A percentile compares a stretch with the other conserved stretches of the same genome.
Conservation (phyloP, 140 eudicot species). For the Senecio squalidus region DNA sequence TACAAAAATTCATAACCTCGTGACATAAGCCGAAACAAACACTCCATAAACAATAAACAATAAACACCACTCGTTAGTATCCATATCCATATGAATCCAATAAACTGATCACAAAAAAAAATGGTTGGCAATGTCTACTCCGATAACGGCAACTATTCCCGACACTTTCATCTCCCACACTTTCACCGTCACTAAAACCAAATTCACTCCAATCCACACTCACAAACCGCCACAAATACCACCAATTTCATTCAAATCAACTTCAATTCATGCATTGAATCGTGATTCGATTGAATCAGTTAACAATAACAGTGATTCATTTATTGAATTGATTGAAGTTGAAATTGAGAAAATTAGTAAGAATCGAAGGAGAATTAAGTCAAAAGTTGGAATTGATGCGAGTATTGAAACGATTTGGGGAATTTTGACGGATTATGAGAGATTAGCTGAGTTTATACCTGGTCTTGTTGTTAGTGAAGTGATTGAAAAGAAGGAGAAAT, state of each 20-base stretch:
- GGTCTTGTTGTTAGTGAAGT: constrained; percentile 67
- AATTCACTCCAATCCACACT: no score
- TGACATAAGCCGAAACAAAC: no score
- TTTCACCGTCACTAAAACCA: no score
- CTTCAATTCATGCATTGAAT: constrained; percentile 1
- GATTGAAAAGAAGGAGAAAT: constrained; percentile 49
- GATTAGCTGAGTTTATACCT: constrained; percentile 63
- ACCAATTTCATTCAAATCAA: not conserved
- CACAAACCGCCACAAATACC: no score
- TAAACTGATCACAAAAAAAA: no score
- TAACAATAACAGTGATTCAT: not conserved
- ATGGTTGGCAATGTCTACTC: no score
- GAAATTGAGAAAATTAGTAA: constrained; percentile 52
- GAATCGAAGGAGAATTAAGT: constrained; percentile 56
- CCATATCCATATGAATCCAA: no score
- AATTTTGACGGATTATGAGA: constrained; percentile 67
- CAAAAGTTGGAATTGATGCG: constrained; percentile 47
- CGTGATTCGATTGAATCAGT: not conserved
- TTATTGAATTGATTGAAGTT: constrained; percentile 27
- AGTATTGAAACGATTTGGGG: constrained; percentile 53
- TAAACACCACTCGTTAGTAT: no score
- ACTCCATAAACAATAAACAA: no score
- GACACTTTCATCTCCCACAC: no score
- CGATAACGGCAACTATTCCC: no score
- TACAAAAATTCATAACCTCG: no score